These are phyloP conservation scores for Coniochaeta sp. DNA, from an alignment of 2,329 filamentous ascomycete genomes.

Conservation along the genomic window DNA sequence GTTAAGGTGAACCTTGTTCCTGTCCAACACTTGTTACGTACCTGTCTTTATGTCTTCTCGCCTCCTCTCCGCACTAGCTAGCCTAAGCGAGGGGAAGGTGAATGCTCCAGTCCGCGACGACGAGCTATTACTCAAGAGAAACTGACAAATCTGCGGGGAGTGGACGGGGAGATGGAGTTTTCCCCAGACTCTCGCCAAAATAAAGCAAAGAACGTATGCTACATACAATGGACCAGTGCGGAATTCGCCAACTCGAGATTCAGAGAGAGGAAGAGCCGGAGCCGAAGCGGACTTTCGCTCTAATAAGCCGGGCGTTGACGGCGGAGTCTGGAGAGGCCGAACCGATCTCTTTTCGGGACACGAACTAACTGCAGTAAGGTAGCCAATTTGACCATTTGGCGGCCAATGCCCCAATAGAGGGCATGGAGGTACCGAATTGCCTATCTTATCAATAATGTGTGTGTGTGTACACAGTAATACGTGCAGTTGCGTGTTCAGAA, in stretches of 20 bases:
- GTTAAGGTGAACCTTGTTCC: background rate
- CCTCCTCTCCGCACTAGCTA: background rate
- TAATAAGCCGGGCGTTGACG: background rate
- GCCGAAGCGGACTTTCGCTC: background rate
- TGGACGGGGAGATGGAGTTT: background rate
- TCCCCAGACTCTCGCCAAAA: background rate
- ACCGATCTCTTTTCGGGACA: background rate
- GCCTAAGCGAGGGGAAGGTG: background rate
- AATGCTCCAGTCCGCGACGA: background rate
- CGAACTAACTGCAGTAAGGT: no score
- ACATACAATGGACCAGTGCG: background rate
- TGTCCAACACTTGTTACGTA: no score
- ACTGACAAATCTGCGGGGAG: background rate
- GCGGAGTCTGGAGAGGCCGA: background rate
- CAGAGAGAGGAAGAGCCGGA: background rate
- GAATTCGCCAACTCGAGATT: background rate
- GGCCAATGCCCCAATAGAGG: background rate
- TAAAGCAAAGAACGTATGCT: background rate
- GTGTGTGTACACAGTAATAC: background rate
- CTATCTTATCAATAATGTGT: background rate
- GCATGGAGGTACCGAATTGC: no score
- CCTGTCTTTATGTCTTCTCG: background rate
- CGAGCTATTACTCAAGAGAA: constrained; percentile 2
- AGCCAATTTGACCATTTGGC: no score
- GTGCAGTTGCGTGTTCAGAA: background rate